Conservation (phyloP, 2,329 filamentous ascomycete species). For the Ophiocordyceps unilateralis region DNA sequence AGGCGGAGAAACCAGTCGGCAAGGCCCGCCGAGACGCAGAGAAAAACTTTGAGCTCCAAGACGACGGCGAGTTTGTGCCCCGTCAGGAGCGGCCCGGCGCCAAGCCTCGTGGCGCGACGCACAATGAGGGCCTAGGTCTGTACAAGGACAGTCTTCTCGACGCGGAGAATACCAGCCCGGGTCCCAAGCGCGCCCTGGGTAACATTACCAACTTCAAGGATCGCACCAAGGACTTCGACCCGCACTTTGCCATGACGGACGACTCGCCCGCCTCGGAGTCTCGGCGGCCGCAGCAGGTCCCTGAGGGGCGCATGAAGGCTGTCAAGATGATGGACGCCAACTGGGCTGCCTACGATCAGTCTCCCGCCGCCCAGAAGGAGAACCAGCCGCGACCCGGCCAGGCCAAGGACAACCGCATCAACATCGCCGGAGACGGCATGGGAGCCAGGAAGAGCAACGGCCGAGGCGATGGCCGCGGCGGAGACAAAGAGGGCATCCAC, state of each 20-base stretch:
- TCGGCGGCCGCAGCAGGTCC: constrained; percentile 24
- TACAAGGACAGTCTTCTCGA: constrained; percentile 65
- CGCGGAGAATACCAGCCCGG: constrained; percentile 29
- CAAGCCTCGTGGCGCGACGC: constrained; percentile 32
- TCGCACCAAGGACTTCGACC: constrained; percentile 58
- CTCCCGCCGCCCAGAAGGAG: constrained; percentile 34
- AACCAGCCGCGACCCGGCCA: constrained; percentile 28
- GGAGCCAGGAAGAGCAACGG: constrained; percentile 38
- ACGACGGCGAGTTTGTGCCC: constrained; percentile 47
- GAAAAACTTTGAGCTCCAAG: constrained; percentile 67
- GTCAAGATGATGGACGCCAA: constrained; percentile 57
- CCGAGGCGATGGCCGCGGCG: constrained; percentile 33
- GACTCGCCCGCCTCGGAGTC: constrained; percentile 33
- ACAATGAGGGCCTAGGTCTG: constrained; percentile 49
- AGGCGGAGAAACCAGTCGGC: constrained; percentile 38
- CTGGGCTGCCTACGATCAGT: constrained; percentile 39
- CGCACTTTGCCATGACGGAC: constrained; percentile 64
- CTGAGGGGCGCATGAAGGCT: constrained; percentile 47
- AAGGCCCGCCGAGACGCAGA: constrained; percentile 66
- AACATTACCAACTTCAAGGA: constrained; percentile 58
- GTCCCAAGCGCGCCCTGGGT: constrained; percentile 31
- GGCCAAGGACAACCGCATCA: constrained; percentile 22
- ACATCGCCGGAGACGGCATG: constrained; percentile 48
- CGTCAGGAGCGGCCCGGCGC: constrained; percentile 26
- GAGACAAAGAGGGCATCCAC: constrained; percentile 21